Evolutionary conservation across 225 moss, liverwort and hornwort species (phyloP), one percentile per base, ranked within the genome.

Genomic region (Bryum argenteum): DNA sequence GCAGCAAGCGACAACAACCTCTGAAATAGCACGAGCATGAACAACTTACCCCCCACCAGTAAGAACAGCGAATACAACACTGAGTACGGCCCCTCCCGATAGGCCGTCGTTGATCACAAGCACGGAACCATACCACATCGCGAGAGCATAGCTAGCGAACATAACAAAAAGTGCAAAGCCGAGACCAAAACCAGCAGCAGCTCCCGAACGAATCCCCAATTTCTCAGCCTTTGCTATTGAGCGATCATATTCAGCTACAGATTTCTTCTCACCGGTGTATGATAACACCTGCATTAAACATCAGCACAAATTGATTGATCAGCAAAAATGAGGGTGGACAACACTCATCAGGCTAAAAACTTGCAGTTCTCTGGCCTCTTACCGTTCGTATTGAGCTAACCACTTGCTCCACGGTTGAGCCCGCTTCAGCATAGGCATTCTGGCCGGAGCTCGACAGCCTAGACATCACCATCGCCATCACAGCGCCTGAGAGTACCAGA

Each of bases 381-480:
- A 98, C 97, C 71, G 94, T 98, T 77, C 97, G 82, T 55, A 98
- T 91, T 0, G 97, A 80, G 72, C 97, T 81, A 19, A 98, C 75
- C 10, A 87, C 89, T 89, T 94, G 97, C 72, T 94, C 97, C 55
- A 92, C 97, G 11, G 91, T 76, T 22, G 83, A 83, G 40, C 92
- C 94, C 56, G 94, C 94, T 37, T 80, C 85, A 70, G 94, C 89
- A 79, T 98, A 98, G 10, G 97, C 88, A 11, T 58, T 52, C 75
- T 94, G 97, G 14, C 83, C 81, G 55, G 8, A 1, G 33, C 68
- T 77, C 15, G 94, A 64, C 67, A 66, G 67, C 66, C 39, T 88
- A 0, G 81, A 54, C 78, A 94, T 70, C 16, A 88, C 74, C 50
- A 54, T 77, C n/a, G 83, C 83, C 86, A 88, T 82, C 0, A 83